Percentiles rank a stretch among this genome's conserved stretches.
Conservation (phyloP, 2,329 filamentous ascomycete species). For the Botryotinia globosa region DNA sequence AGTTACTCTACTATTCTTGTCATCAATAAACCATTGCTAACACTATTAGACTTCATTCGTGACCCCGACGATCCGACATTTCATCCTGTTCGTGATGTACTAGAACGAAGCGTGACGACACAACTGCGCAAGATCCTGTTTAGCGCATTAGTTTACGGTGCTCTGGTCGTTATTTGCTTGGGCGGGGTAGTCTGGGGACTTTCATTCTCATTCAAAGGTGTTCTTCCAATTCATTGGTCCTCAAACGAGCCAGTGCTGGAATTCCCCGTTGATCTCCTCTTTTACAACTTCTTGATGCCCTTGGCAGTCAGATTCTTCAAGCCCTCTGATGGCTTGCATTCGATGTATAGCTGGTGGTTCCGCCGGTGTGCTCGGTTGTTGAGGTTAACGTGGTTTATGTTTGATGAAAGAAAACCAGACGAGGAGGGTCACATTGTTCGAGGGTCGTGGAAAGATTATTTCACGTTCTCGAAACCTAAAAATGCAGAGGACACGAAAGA, state of each 20-base stretch:
- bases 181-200: constrained; percentile 97
- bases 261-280: constrained; percentile 88
- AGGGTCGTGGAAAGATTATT: constrained; percentile 57
- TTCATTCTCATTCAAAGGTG: constrained; percentile 60
- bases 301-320: constrained; percentile 79
- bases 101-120: constrained; percentile 87
- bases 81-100: constrained; percentile 92
- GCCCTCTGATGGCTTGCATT: constrained; percentile 78
- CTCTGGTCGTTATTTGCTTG: constrained; percentile 85
- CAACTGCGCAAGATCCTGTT: constrained; percentile 96
- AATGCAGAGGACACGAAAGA: constrained; percentile 46
- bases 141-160: constrained; percentile 92
- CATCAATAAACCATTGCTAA: constrained; percentile 35
- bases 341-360: constrained; percentile 96
- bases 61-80: constrained; percentile 98
- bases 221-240: constrained; percentile 91
- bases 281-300: constrained; percentile 96
- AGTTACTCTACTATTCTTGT: constrained; percentile 41
- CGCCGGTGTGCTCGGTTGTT: constrained; percentile 75
- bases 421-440: constrained; percentile 72
- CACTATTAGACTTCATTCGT: constrained; percentile 76
- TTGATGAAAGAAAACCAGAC: constrained; percentile 75
- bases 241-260: constrained; percentile 90
- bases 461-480: constrained; percentile 39
- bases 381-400: constrained; percentile 87